A percentile compares a stretch with the other conserved stretches of the same genome.
Conservation (phyloP, 2,329 filamentous ascomycete genomes). For the Colletotrichum sp. region DNA sequence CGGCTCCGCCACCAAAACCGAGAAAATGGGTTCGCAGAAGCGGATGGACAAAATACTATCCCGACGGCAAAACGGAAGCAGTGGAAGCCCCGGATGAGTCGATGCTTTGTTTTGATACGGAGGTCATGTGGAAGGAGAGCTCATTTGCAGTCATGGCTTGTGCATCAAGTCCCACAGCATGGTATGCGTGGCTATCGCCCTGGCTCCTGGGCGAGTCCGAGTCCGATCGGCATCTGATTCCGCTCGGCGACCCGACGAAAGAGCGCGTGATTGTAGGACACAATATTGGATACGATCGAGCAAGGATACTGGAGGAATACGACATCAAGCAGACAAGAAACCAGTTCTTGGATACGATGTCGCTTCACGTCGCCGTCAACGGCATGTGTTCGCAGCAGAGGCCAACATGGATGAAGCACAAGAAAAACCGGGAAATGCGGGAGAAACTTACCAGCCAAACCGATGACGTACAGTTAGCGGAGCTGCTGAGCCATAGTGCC, state of each 20-base stretch:
- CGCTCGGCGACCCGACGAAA: constrained; percentile 77
- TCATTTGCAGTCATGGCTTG: constrained; percentile 97
- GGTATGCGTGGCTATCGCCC: constrained; percentile 98
- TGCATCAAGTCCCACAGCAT: constrained; percentile 84
- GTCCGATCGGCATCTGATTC: constrained; percentile 80
- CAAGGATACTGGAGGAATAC: constrained; percentile 89
- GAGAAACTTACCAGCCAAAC: constrained; percentile 79
- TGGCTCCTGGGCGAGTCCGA: constrained; percentile 88
- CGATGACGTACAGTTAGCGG: constrained; percentile 72
- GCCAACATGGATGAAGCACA: constrained; percentile 96
- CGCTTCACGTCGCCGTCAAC: constrained; percentile 94
- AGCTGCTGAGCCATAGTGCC: constrained; percentile 71
- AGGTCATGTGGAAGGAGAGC: constrained; percentile 94
- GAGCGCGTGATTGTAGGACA: constrained; percentile 88
- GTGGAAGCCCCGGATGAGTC: constrained; percentile 80
- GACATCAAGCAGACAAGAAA: constrained; percentile 81
- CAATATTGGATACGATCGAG: constrained; percentile 94
- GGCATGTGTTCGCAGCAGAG: constrained; percentile 98
- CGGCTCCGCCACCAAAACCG: constrained; percentile 63
- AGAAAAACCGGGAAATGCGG: constrained; percentile 84
- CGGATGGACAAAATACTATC: constrained; percentile 93
- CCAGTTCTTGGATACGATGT: constrained; percentile 96
- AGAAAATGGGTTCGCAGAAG: constrained; percentile 78
- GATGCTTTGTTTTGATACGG: constrained; percentile 92
- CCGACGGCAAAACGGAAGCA: constrained; percentile 72